A percentile compares a stretch with the other conserved stretches of the same genome.
Evolutionary conservation across 768 basidiomycete species (phyloP).

Genomic region (Suillus placidus): DNA sequence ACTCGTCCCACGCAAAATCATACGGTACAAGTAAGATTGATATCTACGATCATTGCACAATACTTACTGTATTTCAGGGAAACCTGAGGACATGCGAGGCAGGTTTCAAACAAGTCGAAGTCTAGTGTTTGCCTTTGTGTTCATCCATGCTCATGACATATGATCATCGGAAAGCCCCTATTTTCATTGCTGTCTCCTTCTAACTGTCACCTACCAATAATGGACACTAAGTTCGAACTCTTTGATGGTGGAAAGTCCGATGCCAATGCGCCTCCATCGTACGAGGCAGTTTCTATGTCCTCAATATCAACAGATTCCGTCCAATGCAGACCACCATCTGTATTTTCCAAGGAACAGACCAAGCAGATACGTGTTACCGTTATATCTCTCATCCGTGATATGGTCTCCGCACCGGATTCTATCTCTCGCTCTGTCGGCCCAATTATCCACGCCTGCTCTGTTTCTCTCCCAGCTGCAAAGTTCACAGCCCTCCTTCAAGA

Average conservation of each 20-base stretch:
- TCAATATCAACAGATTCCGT: not conserved
- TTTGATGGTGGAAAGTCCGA: not conserved
- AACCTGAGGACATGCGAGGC: not conserved
- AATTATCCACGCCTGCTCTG: not conserved
- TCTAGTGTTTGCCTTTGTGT: not conserved
- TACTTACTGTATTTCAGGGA: not conserved
- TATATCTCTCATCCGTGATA: slow-evolving; percentile 5
- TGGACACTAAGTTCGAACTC: not conserved
- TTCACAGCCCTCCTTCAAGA: not conserved
- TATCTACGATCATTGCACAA: not conserved
- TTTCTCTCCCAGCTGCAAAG: not conserved
- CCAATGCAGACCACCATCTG: too few species aligned
- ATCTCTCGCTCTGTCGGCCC: not conserved
- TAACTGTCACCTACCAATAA: not conserved
- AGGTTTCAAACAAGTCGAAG: not conserved
- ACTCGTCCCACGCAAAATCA: not conserved
- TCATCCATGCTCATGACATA: not conserved
- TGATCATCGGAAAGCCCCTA: not conserved
- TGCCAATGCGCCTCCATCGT: not conserved
- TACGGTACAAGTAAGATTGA: not conserved
- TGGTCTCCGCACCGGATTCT: not conserved
- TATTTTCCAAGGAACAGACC: not conserved
- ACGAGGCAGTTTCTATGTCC: not conserved
- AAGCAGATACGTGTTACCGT: not conserved
- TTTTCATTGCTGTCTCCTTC: not conserved